Base-by-base conservation (phyloP, 2,329 filamentous ascomycete genomes). In the Exophiala dermatitidis region DNA sequence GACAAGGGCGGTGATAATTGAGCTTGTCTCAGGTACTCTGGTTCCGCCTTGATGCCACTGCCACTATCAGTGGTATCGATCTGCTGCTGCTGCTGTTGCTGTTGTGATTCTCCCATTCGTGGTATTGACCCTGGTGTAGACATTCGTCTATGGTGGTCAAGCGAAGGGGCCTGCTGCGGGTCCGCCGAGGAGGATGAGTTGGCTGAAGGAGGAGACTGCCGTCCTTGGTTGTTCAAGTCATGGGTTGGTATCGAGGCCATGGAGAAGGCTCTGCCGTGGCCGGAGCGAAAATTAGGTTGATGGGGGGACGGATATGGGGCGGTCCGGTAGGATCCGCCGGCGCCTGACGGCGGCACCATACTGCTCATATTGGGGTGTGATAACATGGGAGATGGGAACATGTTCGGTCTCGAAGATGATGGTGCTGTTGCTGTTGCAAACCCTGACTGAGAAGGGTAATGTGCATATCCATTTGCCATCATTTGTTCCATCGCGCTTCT, bases 401-500 rank as follows among this genome's bases (percentile, higher is more conserved):
- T 71, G 65, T 56, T 62, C 26, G 61, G 54, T 38, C 61, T 58
- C 48, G 71, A 71, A 41, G 41, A 46, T 53, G 72, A 73, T 19
- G 31, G 72, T n/a, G 33, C 65, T 64, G 43, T 69, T 69, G 19
- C 19, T 19, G 19, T 19, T 19, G 19, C 19, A 19, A 19, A 19
- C 19, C 19, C 19, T 19, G 19, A 19, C 19, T 19, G 19, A 19
- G 19, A 19, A 34, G 65, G 45, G 48, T 67, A 71, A 42, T 68
- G 64, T 58, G 64, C 67, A 54, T 74, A 72, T 9, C 69, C 68
- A 33, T 68, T 67, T 34, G 64, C 66, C 34, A 76, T 69, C 42
- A 71, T 70, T 52, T 75, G 69, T 42, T 72, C 72, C 30, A 78
- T 67, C 6, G 71, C 74, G 58, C 71, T 73, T 50, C 79, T 70